These are phyloP conservation scores for Penicillium fuscoglaucum DNA, from an alignment of 2,329 filamentous ascomycete species.

Conservation along the genomic window DNA sequence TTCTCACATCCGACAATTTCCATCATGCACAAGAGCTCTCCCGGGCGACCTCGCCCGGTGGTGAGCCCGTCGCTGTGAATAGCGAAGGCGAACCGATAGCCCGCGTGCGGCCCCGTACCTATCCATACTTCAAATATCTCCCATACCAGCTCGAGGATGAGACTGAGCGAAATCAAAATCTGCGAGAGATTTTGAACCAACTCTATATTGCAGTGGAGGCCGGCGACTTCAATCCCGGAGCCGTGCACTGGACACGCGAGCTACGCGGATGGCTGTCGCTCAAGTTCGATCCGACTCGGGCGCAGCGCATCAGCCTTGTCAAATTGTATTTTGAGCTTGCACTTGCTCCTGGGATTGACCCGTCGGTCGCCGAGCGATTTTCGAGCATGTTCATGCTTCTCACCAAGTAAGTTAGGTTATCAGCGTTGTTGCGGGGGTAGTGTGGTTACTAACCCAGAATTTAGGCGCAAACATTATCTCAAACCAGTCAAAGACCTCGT, in stretches of 20 bases:
- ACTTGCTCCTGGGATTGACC: slow-evolving; percentile 84
- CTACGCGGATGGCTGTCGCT: slow-evolving; percentile 91
- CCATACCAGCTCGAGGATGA: slow-evolving; percentile 87
- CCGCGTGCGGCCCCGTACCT: slow-evolving; percentile 77
- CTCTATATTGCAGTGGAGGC: slow-evolving; percentile 89
- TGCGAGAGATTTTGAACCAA: slow-evolving; percentile 87
- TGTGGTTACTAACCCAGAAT: slow-evolving; percentile 22
- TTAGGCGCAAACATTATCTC: slow-evolving; percentile 90
- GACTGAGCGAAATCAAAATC: slow-evolving; percentile 70
- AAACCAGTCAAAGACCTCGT: slow-evolving; percentile 85
- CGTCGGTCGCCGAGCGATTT: slow-evolving; percentile 80
- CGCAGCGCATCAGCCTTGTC: slow-evolving; percentile 78
- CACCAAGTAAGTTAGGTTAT: slow-evolving; percentile 69
- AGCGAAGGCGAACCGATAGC: slow-evolving; percentile 62
- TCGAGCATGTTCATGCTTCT: slow-evolving; percentile 94
- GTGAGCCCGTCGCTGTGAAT: slow-evolving; percentile 49
- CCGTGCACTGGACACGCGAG: slow-evolving; percentile 95
- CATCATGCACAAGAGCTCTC: slow-evolving; percentile 67
- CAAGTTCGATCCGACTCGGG: slow-evolving; percentile 93
- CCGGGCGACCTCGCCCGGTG: slow-evolving; percentile 80
- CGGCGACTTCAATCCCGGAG: slow-evolving; percentile 90
- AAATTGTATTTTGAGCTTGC: slow-evolving; percentile 93
- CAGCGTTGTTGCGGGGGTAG: neutral
- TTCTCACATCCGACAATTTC: slow-evolving; percentile 42
- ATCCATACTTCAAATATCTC: slow-evolving; percentile 86